These are phyloP conservation scores for Candida sithepensis DNA, from an alignment of 805 yeast species.

Conservation along the genomic window DNA sequence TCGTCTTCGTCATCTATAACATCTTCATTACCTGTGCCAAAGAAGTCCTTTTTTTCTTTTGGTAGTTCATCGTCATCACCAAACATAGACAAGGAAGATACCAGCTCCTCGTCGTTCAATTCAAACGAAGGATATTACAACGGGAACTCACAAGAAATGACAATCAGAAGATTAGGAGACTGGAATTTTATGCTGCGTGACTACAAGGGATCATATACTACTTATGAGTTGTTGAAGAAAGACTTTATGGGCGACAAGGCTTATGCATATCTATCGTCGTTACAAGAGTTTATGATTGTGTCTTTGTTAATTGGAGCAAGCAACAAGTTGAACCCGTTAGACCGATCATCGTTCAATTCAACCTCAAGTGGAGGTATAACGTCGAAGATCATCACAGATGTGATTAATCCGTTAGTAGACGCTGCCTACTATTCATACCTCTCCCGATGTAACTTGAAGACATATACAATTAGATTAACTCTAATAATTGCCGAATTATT, in stretches of 20 bases:
- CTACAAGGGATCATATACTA: constrained; percentile 76
- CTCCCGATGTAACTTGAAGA: constrained; percentile 64
- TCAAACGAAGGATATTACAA: constrained; percentile 54
- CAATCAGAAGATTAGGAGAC: constrained; percentile 81
- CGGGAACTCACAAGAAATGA: constrained; percentile 64
- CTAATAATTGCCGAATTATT: constrained; percentile 70
- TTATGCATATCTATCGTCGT: constrained; percentile 74
- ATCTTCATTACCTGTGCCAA: constrained; percentile 3
- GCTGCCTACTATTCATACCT: constrained; percentile 70
- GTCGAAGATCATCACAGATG: constrained; percentile 47
- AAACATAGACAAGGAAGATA: constrained; percentile 5
- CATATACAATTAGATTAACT: constrained; percentile 67
- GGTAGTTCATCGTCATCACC: constrained; percentile 14
- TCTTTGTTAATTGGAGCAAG: constrained; percentile 60
- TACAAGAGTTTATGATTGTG: constrained; percentile 84
- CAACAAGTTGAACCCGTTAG: constrained; percentile 42
- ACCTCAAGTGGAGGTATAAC: constrained; percentile 33
- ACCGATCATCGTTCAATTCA: constrained; percentile 19
- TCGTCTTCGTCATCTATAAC: constrained; percentile 7
- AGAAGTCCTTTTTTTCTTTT: constrained; percentile 31
- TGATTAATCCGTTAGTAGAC: constrained; percentile 61
- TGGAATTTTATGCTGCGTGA: constrained; percentile 91
- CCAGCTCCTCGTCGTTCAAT: constrained; percentile 36
- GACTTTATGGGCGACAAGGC: constrained; percentile 77
- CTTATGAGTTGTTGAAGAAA: constrained; percentile 76